Conservation (phyloP, 2,329 filamentous ascomycete genomes). For the Aspergillus uvarum region DNA sequence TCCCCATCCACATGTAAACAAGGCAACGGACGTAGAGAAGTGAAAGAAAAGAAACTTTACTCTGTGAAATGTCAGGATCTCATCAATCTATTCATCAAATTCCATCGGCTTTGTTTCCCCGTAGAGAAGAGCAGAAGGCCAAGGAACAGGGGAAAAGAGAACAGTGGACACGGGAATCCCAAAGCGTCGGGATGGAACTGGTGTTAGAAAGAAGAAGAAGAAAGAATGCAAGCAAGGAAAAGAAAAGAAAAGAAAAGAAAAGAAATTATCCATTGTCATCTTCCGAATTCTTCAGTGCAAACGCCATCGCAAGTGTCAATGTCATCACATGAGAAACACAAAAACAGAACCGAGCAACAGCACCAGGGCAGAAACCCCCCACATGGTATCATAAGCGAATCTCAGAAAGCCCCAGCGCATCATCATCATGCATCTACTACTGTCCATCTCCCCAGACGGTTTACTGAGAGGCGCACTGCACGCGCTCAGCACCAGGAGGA, state of each 20-base stretch:
- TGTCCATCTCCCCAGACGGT: conserved; percentile 16
- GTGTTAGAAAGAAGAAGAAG: conserved; percentile 11
- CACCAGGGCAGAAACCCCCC: conserved; percentile 25
- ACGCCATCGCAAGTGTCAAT: conserved; percentile 38
- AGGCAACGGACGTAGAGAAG: neutral
- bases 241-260: conserved; percentile 17
- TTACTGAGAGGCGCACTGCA: conserved; percentile 55
- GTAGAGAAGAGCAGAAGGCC: neutral
- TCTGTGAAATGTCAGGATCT: neutral
- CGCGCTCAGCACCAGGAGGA: conserved; percentile 49
- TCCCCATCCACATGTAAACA: neutral
- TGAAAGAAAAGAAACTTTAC: neutral
- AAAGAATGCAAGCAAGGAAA: conserved; percentile 14
- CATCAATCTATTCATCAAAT: neutral
- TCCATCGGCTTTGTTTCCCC: neutral
- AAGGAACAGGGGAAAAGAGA: conserved; percentile 17
- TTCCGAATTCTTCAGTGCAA: conserved; percentile 33
- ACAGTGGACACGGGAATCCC: conserved; percentile 25
- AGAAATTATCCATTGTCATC: conserved; percentile 24
- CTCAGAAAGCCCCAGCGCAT: conserved; percentile 30
- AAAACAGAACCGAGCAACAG: conserved; percentile 20
- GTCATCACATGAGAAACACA: conserved; percentile 24
- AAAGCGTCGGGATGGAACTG: conserved; percentile 17
- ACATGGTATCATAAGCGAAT: conserved; percentile 41
- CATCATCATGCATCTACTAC: conserved; percentile 14